These are phyloP conservation scores for Dendrothele bispora DNA, from an alignment of 768 basidiomycete species.

Conservation along the genomic window DNA sequence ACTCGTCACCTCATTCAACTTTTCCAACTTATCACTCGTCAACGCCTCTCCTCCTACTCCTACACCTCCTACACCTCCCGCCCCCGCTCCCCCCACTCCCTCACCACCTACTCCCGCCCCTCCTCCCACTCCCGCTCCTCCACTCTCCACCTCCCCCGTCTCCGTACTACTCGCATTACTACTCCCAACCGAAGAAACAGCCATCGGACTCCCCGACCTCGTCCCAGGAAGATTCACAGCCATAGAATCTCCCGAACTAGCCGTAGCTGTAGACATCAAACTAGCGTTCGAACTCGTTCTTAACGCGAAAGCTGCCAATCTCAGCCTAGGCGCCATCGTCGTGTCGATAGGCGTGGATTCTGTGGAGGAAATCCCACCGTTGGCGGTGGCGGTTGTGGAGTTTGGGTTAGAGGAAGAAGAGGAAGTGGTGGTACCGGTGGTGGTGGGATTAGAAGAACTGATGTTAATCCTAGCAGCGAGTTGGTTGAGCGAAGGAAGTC, in stretches of 20 bases:
- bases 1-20: slow-evolving; percentile 56
- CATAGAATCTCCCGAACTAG: slow-evolving; percentile 61
- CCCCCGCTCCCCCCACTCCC: no score
- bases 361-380: no score
- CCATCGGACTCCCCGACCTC: slow-evolving; percentile 54
- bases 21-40: slow-evolving; percentile 65
- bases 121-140: no score
- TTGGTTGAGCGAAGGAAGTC: slow-evolving; percentile 77
- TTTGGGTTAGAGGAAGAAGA: slow-evolving; percentile 24
- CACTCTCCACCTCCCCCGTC: no score
- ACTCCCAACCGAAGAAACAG: slow-evolving; percentile 41
- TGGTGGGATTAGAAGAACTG: slow-evolving; percentile 33
- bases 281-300: slow-evolving; percentile 60
- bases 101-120: no score
- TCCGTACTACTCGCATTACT: slow-evolving; percentile 34
- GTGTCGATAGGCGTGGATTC: slow-evolving; percentile 19
- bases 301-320: slow-evolving; percentile 71
- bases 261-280: slow-evolving; percentile 50
- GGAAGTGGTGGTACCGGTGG: no score
- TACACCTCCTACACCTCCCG: no score
- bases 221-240: slow-evolving; percentile 68
- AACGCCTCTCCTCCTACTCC: slow-evolving; percentile 54
- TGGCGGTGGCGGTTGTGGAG: slow-evolving; percentile 18
- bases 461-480: slow-evolving; percentile 75
- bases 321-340: slow-evolving; percentile 54